A percentile compares a stretch with the other conserved stretches of the same genome.
Conservation (phyloP, 1,284 basidiomycete genomes). For the Tylopilus orsonianus region DNA sequence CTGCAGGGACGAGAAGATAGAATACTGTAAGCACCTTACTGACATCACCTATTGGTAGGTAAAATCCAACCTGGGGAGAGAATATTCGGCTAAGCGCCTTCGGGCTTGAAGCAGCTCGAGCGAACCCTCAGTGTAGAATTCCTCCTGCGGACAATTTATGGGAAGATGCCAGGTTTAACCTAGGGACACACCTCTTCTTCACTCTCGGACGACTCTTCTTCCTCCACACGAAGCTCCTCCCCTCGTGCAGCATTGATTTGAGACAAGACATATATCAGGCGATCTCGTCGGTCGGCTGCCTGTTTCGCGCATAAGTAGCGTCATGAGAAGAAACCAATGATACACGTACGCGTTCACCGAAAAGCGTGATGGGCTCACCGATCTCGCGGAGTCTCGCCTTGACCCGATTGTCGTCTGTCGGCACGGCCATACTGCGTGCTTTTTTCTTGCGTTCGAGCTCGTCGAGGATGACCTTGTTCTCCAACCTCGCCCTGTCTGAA, state of each 20-base stretch:
- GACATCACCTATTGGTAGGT: conserved; percentile 49
- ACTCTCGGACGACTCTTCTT: conserved; percentile 63
- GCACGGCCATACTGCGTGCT: conserved; percentile 90
- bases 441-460: conserved; percentile 96
- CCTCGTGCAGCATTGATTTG: conserved; percentile 84
- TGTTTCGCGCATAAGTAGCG: conserved; percentile 35
- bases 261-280: conserved; percentile 89
- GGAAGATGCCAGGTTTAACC: background rate
- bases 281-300: conserved; percentile 88
- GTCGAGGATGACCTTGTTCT: conserved; percentile 82
- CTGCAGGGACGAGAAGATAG: conserved; percentile 51
- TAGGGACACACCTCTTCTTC: conserved; percentile 69
- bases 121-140: conserved; percentile 94
- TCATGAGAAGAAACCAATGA: conserved; percentile 11
- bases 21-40: conserved; percentile 77
- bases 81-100: conserved; percentile 85
- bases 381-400: conserved; percentile 87
- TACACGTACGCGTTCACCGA: conserved; percentile 87
- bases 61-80: conserved; percentile 85
- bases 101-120: conserved; percentile 84
- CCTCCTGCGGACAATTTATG: conserved; percentile 54
- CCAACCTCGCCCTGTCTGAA: conserved; percentile 67
- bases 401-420: conserved; percentile 94
- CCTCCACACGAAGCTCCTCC: conserved; percentile 69
- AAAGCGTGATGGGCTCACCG: conserved; percentile 94